Evolutionary conservation across 192 early-diverging fungal species (phyloP).

Genomic region (Entophlyctis luteolus): DNA sequence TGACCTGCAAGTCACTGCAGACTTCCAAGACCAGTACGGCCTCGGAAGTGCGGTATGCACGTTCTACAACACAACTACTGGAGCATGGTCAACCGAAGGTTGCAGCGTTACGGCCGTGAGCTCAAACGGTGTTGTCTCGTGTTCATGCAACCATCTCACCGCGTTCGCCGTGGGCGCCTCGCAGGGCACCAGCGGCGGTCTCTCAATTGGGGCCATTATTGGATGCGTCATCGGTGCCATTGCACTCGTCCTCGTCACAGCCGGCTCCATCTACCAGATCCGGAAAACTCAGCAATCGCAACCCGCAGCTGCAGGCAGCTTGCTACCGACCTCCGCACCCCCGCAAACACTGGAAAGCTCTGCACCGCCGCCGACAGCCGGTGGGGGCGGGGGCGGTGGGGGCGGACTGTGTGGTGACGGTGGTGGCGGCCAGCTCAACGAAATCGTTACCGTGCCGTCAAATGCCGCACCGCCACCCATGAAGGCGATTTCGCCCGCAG

Average conservation of each 20-base stretch:
- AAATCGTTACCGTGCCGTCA: background rate
- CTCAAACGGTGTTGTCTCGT: background rate
- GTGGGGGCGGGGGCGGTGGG: background rate
- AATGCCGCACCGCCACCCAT: background rate
- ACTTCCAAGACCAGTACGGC: background rate
- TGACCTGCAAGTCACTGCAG: background rate
- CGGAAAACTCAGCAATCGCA: conserved; percentile 4
- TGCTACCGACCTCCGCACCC: conserved; percentile 10
- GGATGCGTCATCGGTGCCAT: conserved; percentile 21
- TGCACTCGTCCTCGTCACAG: conserved; percentile 13
- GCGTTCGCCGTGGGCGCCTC: background rate
- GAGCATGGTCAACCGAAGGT: background rate
- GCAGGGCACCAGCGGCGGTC: background rate
- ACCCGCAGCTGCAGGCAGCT: background rate
- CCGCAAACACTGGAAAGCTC: too few relatives aligned
- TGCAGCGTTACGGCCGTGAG: background rate
- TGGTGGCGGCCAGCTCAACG: background rate
- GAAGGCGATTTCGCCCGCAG: background rate
- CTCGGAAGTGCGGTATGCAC: conserved; percentile 10
- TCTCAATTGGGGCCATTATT: conserved; percentile 18
- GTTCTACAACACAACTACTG: background rate
- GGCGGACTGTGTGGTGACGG: too few relatives aligned
- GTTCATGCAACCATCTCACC: conserved; percentile 21
- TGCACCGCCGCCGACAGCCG: background rate
- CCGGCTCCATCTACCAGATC: conserved; percentile 12